Evolutionary conservation across 2,329 filamentous ascomycete genomes (phyloP), one percentile per base, ranked within the genome.

Genomic region (Graphiopsis chlorocephala): DNA sequence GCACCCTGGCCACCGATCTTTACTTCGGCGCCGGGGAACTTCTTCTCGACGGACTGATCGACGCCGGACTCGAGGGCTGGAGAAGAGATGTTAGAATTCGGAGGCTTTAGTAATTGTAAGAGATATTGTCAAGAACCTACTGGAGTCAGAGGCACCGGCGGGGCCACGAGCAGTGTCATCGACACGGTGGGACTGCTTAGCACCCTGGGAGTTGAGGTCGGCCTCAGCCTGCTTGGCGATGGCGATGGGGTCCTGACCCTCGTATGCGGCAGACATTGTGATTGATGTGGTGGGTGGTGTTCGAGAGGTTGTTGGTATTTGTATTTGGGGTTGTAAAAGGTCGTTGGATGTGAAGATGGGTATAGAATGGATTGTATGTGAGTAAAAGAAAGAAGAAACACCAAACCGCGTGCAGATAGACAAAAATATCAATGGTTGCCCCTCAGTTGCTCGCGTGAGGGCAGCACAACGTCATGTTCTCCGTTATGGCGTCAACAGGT

Each of bases 161-260:
- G 47, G 57, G 23, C 31, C 47, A 28, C 20, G 29, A 42, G 65
- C 64, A 61, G 68, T 71, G 61, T 63, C 62, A 57, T 71, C 65
- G 29, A 53, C 50, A 3, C 50, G 50, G 50, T 53, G 50, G 26
- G 55, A 63, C 31, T 75, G 69, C 67, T 79, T 80, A 11, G 78
- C 77, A 15, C 70, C 64, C 35, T 79, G 68, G 10, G 79, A 78
- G 73, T 82, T 81, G 61, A 83, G 76, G 64, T 84, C 80, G 20
- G 73, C 74, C 76, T 84, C 81, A 12, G 82, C 81, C 68, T 83
- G 74, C 69, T 79, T 73, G 61, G 82, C 81, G 70, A 82, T 72
- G 29, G 76, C 72, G 69, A 79, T 70, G 60, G 78, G 79, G 71
- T 82, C 74, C 62, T 78, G 72, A 69, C 74, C 74, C 65, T 78